Evolutionary conservation across 768 basidiomycete species (phyloP).

Genomic region (Kwoniella pini): DNA sequence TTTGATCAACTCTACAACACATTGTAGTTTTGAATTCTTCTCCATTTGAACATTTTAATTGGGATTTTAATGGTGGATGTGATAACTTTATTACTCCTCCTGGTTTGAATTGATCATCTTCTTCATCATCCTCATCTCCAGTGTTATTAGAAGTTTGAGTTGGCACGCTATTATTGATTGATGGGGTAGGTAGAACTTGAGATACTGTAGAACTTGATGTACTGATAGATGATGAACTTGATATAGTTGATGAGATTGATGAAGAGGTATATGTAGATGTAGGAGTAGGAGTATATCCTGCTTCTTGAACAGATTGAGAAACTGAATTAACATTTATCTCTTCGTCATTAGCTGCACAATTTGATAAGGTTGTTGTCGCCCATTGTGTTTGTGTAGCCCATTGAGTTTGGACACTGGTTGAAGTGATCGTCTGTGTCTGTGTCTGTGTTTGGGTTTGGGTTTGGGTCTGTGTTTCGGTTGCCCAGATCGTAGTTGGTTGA

Average conservation of each 20-base stretch:
- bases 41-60: conserved; percentile 3
- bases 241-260: neutral
- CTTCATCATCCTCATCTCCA: conserved; percentile 8
- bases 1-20: conserved; percentile 25
- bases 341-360: conserved; percentile 4
- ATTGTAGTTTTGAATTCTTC: conserved; percentile 10
- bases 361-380: neutral
- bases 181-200: neutral
- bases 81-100: conserved; percentile 10
- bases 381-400: conserved; percentile 7
- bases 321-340: conserved; percentile 12
- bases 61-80: conserved; percentile 5
- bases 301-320: neutral
- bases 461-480: conserved; percentile 15
- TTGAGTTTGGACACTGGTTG: conserved; percentile 12
- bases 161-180: no score
- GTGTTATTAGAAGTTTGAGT: no score
- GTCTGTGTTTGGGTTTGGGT: conserved; percentile 17
- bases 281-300: conserved; percentile 7
- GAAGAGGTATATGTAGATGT: neutral
- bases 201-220: neutral
- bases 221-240: neutral
- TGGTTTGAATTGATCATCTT: conserved; percentile 9
- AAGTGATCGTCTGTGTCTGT: conserved; percentile 11
- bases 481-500: conserved; percentile 8